Evolutionary conservation across 805 yeast species (phyloP).

Genomic region (Saturnispora galanensis): DNA sequence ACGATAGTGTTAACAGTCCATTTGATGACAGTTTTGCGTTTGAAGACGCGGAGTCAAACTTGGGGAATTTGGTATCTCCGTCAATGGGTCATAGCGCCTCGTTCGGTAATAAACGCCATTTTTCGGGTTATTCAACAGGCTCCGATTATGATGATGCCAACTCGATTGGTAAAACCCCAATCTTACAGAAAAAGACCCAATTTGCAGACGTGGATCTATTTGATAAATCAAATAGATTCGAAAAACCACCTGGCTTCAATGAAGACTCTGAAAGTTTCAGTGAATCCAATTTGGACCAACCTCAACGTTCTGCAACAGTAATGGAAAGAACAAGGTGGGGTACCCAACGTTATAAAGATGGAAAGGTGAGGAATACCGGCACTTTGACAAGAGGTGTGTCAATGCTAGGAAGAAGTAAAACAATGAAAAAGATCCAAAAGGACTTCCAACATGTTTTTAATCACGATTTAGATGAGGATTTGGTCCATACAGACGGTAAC

Average conservation of each 20-base stretch:
- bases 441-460: slow-evolving; percentile 13
- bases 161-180: slow-evolving; percentile 21
- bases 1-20: slow-evolving; percentile 12
- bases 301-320: slow-evolving; percentile 34
- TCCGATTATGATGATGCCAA: slow-evolving; percentile 14
- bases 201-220: slow-evolving; percentile 11
- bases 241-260: not conserved
- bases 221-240: not conserved
- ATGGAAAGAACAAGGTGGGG: slow-evolving; percentile 87
- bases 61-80: slow-evolving; percentile 11
- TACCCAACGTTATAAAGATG: slow-evolving; percentile 68
- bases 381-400: slow-evolving; percentile 8
- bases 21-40: slow-evolving; percentile 16
- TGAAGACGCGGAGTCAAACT: slow-evolving; percentile 4
- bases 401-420: slow-evolving; percentile 41
- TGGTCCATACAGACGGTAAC: slow-evolving; percentile 25
- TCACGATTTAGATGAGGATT: slow-evolving; percentile 14
- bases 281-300: slow-evolving; percentile 18
- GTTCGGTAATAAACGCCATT: slow-evolving; percentile 11
- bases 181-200: slow-evolving; percentile 13
- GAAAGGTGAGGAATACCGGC: slow-evolving; percentile 36
- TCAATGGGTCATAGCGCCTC: slow-evolving; percentile 10
- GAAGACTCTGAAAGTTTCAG: slow-evolving; percentile 15
- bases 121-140: slow-evolving; percentile 13
- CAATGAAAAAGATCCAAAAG: slow-evolving; percentile 29